These are phyloP conservation scores for Dryas drummondii DNA, from an alignment of 306 rosid genomes.

Conservation along the genomic window DNA sequence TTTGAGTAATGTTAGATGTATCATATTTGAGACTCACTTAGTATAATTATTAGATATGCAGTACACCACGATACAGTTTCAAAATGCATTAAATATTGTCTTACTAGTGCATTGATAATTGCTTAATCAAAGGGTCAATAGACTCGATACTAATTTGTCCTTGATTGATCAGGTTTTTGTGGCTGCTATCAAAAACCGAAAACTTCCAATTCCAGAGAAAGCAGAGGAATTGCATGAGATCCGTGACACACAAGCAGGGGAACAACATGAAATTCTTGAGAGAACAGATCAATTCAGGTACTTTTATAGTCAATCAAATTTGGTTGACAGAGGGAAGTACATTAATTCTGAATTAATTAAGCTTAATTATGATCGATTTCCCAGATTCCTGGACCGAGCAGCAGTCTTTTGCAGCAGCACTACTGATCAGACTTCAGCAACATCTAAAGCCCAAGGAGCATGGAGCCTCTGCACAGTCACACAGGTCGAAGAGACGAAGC, in stretches of 20 bases:
- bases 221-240: constrained; percentile 54
- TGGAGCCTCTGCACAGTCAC: constrained; percentile 78
- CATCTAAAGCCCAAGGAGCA: constrained; percentile 29
- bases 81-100: too few species aligned
- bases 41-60: too few species aligned
- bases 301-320: neutral
- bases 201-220: constrained; percentile 53
- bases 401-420: constrained; percentile 38
- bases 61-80: too few species aligned
- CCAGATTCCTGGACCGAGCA: constrained; percentile 73
- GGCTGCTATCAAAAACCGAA: constrained; percentile 49
- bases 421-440: constrained; percentile 6
- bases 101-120: too few species aligned
- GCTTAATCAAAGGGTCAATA: too few species aligned
- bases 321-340: too few species aligned
- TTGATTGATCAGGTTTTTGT: constrained; percentile 50
- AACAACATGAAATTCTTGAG: constrained; percentile 45
- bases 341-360: too few species aligned
- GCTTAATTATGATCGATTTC: constrained; percentile 2
- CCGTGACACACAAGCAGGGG: constrained; percentile 40
- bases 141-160: neutral
- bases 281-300: constrained; percentile 84
- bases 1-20: neutral
- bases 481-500: constrained; percentile 88
- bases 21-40: too few species aligned